Evolutionary conservation across 495 filamentous ascomycete species (phyloP).

Genomic region (Trichoderma parareesei): DNA sequence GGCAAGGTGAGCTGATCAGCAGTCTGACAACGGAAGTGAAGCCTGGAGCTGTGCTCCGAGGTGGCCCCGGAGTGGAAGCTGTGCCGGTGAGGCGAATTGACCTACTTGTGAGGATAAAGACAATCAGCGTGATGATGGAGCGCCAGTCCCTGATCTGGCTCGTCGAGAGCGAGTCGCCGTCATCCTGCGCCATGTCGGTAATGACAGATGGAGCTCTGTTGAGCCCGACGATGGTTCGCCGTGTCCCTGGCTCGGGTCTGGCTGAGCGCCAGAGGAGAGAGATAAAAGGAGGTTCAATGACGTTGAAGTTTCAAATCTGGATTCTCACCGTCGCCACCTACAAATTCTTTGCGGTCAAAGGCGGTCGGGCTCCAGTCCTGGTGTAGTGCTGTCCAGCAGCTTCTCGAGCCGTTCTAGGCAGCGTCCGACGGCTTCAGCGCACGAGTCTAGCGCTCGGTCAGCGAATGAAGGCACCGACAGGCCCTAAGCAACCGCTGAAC

Average conservation of each 20-base stretch:
- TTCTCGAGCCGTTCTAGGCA: too few species aligned
- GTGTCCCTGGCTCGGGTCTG: not conserved
- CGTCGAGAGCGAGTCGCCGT: not conserved
- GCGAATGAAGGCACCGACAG: too few species aligned
- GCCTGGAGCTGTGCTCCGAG: too few species aligned
- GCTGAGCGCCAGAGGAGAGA: not conserved
- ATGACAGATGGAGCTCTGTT: not conserved
- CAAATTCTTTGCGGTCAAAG: not conserved
- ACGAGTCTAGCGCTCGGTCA: too few species aligned
- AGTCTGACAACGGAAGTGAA: too few species aligned
- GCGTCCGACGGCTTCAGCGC: too few species aligned
- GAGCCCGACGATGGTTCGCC: not conserved
- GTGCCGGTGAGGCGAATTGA: slow-evolving; percentile 13
- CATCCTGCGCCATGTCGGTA: not conserved
- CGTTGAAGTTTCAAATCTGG: not conserved
- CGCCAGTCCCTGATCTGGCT: slow-evolving; percentile 42
- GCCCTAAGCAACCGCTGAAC: too few species aligned
- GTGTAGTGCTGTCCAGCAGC: too few species aligned
- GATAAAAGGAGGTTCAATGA: not conserved
- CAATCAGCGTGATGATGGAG: slow-evolving; percentile 55
- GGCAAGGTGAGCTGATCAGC: not conserved
- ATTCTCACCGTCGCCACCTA: not conserved
- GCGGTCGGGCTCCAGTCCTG: too few species aligned
- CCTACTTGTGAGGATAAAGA: slow-evolving; percentile 58
- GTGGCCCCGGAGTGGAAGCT: too few species aligned